Percentiles rank a stretch among this genome's conserved stretches.
phyloP scores from a whole-genome alignment of 805 yeast genomes.

The Saturnispora besseyi region DNA sequence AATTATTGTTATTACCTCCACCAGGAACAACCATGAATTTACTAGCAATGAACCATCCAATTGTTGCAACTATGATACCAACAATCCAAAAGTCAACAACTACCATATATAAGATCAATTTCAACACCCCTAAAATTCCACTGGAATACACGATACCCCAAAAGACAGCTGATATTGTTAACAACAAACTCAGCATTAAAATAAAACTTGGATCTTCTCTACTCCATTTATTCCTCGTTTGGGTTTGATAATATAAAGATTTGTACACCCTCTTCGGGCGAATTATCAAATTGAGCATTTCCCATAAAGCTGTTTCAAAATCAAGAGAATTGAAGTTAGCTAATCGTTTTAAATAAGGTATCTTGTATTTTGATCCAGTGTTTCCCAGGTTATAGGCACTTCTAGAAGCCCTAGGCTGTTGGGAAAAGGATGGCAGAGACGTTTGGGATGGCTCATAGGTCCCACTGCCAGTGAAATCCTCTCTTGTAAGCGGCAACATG shows the following conservation, averaged over 20 bases:
- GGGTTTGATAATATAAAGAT: slow-evolving; percentile 73
- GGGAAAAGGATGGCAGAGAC: slow-evolving; percentile 10
- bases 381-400: not conserved
- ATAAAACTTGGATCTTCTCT: slow-evolving; percentile 90
- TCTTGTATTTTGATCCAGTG: slow-evolving; percentile 12
- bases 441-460: slow-evolving; percentile 11
- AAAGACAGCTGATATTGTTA: slow-evolving; percentile 68
- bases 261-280: slow-evolving; percentile 78
- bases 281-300: slow-evolving; percentile 61
- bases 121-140: slow-evolving; percentile 47
- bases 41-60: slow-evolving; percentile 66
- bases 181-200: slow-evolving; percentile 55
- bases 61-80: slow-evolving; percentile 62
- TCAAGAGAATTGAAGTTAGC: slow-evolving; percentile 75
- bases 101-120: slow-evolving; percentile 74
- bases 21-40: slow-evolving; percentile 35
- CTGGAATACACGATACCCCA: slow-evolving; percentile 86
- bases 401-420: not conserved
- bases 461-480: slow-evolving; percentile 12
- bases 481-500: slow-evolving; percentile 15
- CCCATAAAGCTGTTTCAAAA: slow-evolving; percentile 92
- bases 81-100: slow-evolving; percentile 67
- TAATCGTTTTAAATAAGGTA: slow-evolving; percentile 32
- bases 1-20: slow-evolving; percentile 17
- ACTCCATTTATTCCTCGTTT: slow-evolving; percentile 71